Percentiles rank a stretch among this genome's conserved stretches.
These are phyloP conservation scores for Solanum corneliomulleri DNA, from an alignment of 257 asterid species.

Conservation along the genomic window DNA sequence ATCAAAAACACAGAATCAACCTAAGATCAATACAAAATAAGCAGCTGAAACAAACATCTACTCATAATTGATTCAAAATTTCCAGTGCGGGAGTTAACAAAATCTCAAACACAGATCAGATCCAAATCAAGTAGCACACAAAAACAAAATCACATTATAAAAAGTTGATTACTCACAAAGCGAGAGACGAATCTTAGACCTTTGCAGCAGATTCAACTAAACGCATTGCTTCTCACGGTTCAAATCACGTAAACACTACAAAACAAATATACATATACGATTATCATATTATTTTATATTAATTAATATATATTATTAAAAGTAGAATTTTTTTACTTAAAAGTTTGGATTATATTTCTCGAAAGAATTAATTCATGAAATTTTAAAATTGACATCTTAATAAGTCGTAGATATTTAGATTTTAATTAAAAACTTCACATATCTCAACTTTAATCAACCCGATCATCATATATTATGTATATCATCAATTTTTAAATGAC, in stretches of 20 bases:
- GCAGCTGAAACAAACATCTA: neutral
- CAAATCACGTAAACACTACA: neutral
- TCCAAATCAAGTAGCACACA: neutral
- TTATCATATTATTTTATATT: no score
- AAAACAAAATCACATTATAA: neutral
- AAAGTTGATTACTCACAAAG: neutral
- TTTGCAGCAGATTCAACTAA: neutral
- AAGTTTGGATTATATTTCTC: no score
- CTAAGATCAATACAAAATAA: neutral
- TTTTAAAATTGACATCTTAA: no score
- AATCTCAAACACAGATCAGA: neutral
- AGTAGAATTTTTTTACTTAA: no score
- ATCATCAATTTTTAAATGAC: no score
- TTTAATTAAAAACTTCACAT: no score
- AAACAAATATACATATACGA: neutral
- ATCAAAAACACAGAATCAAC: neutral
- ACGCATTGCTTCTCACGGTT: neutral
- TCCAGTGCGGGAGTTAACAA: neutral
- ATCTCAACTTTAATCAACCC: no score
- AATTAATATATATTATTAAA: no score
- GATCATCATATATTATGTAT: no score
- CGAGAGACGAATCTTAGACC: neutral
- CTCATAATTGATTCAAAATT: neutral
- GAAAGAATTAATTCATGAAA: no score
- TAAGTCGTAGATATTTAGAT: no score